Base-by-base conservation (phyloP, 441 rosid species). In the Adansonia madagascariensis region DNA sequence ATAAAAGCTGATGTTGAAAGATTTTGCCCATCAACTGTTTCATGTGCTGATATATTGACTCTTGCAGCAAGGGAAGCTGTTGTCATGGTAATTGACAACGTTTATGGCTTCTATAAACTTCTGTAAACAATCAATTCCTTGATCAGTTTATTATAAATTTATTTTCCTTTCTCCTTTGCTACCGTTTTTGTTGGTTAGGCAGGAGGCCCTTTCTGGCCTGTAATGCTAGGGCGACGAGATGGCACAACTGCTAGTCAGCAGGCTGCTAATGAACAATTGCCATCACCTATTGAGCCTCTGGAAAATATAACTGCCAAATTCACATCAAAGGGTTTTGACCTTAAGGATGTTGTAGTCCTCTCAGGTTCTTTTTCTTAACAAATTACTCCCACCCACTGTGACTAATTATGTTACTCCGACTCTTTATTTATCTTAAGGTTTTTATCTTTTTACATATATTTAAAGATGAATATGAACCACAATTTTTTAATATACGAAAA, bases 331-430 rank as follows among this genome's bases (percentile, higher is more conserved):
- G 98, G 94, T 47, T 91, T 94, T 55, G 92, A 92, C 66, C 44
- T 87, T 20, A 90, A 89, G 80, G 98, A 94, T 84, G 91, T 90
- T 52, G 98, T 86, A 15, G 97, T 84, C 80, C 97, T 94, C 77
- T 91, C 98, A 88, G 97, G 98, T 91, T 80, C 62, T 75, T 27
- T 72, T 12, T 59, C 35, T 18, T 59, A 24, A 6, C 71, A 12
- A 46, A 27, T 44, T 53, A 8, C 61, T 49, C 64, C 60, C 35
- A 27, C 1, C 35, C 35, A 27, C 35, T 27, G 2, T 27, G 35
- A 27, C 35, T 27, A 27, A 27, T 27, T 27, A 0, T 27, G 2
- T 27, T 27, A 27, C 35, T 27, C 35, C 35, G 2, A 27, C 35
- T 27, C 35, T 1, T 27, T 27, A 27, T 27, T 27, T 27, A 27